Percentiles rank a stretch among this genome's conserved stretches.
phyloP scores from a whole-genome alignment of 2,329 filamentous ascomycete species.

The Setomelanomma holmii region DNA sequence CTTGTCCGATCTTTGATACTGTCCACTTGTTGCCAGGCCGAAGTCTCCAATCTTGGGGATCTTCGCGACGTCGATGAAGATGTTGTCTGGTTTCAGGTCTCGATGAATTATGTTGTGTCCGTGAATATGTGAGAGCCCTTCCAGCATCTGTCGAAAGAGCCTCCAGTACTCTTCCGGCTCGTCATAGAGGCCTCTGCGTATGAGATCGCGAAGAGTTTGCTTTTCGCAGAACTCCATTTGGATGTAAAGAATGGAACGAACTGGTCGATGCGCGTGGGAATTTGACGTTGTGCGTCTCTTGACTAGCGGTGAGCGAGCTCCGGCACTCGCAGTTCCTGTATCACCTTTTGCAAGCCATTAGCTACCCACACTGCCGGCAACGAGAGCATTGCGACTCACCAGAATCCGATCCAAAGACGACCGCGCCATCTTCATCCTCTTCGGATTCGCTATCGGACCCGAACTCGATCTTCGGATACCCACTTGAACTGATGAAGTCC shows the following conservation, averaged over 20 bases:
- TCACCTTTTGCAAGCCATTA: constrained; percentile 53
- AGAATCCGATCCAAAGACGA: constrained; percentile 50
- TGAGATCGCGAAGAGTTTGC: constrained; percentile 86
- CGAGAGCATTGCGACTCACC: constrained; percentile 24
- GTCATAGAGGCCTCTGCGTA: constrained; percentile 75
- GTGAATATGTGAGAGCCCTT: constrained; percentile 90
- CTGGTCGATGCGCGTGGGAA: constrained; percentile 57
- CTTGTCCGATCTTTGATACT: constrained; percentile 69
- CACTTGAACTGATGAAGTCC: constrained; percentile 91
- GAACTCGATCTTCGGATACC: constrained; percentile 79
- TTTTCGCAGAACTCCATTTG: constrained; percentile 99
- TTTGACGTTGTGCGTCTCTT: constrained; percentile 53
- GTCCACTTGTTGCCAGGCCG: constrained; percentile 88
- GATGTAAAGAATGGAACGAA: constrained; percentile 85
- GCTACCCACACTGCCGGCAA: constrained; percentile 2
- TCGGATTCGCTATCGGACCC: constrained; percentile 64
- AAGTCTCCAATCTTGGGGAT: constrained; percentile 98
- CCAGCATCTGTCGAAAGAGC: constrained; percentile 87
- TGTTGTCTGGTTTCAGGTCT: constrained; percentile 95
- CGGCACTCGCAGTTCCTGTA: constrained; percentile 44
- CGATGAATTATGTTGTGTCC: constrained; percentile 90
- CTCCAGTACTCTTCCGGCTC: constrained; percentile 85
- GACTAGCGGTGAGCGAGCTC: constrained; percentile 44
- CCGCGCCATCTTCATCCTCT: constrained; percentile 38
- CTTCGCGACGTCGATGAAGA: constrained; percentile 90